Base-by-base conservation (phyloP, 2,329 filamentous ascomycete genomes). In the Hymenoscyphus albidus region DNA sequence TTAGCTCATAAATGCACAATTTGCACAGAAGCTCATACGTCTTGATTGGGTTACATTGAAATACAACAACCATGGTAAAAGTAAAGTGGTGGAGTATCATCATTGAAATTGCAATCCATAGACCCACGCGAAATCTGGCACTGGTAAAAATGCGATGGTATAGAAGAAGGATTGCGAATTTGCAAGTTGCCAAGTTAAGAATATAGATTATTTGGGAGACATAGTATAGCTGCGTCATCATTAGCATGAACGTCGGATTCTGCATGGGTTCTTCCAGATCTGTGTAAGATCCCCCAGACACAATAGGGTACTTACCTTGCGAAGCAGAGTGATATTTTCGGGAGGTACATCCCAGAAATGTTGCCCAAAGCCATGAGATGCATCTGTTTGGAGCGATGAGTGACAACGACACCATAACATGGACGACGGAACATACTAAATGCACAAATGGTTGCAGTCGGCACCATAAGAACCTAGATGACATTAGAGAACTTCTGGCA, bases 21-120 rank as follows among this genome's bases (percentile, higher is more conserved):
- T 9, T 10, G 44, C 1, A 48, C 6, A 10, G 13, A 16, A 9
- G 5, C 1, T 22, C 10, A 22, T 48, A 22, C 22, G 54, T 54
- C 32, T 64, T 32, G 31, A 72, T 61, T n/a, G 70, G 70, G 13
- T 64, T 51, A 55, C 70, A 72, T 42, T 70, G 70, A 31, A 72
- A 68, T 2, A 64, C 44, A 10, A 71, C 62, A 2, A 58, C 64
- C 12, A 70, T 58, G 57, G 65, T 57, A 39, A 70, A 71, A 6
- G 62, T 54, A 16, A 66, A 38, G 18, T 42, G 44, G 42, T 61
- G 48, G 7, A 61, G 35, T n/a, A 60, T 35, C 60, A 64, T 59
- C 35, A 56, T 67, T 18, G 16, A 38, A 13, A 71, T 65, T 9
- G 56, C 22, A 13, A 69, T 22, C 31, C 69, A 63, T 2, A 62